Evolutionary conservation across 2,329 filamentous ascomycete species (phyloP).

Genomic region (Zymoseptoria tritici): DNA sequence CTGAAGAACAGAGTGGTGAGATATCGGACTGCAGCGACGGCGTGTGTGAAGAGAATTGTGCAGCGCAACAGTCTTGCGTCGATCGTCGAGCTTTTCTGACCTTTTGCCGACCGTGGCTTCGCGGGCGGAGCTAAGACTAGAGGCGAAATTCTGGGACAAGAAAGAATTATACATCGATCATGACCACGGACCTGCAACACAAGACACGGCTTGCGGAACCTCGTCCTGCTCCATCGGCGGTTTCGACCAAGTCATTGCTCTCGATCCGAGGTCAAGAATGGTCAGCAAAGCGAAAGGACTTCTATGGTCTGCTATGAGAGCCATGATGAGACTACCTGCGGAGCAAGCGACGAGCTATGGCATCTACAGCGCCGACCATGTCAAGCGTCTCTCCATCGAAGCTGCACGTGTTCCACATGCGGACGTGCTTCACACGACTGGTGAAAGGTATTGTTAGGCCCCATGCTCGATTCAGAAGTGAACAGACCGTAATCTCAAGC

Average conservation of each 20-base stretch:
- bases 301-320: neutral
- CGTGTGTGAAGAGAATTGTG: neutral
- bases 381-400: neutral
- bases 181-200: neutral
- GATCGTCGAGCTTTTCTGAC: neutral
- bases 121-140: neutral
- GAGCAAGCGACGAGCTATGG: neutral
- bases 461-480: too few species aligned
- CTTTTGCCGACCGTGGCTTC: neutral
- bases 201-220: neutral
- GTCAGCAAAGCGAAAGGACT: neutral
- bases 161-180: neutral
- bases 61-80: neutral
- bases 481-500: too few species aligned
- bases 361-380: neutral
- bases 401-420: neutral
- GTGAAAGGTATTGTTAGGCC: neutral
- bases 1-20: neutral
- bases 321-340: neutral
- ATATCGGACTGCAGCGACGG: neutral
- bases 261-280: neutral
- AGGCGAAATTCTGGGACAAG: neutral
- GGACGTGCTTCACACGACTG: neutral
- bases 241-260: neutral
- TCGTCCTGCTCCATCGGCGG: neutral